A percentile compares a stretch with the other conserved stretches of the same genome.
These are phyloP conservation scores for Termitomyces sp. DNA, from an alignment of 768 basidiomycete species.

Conservation along the genomic window DNA sequence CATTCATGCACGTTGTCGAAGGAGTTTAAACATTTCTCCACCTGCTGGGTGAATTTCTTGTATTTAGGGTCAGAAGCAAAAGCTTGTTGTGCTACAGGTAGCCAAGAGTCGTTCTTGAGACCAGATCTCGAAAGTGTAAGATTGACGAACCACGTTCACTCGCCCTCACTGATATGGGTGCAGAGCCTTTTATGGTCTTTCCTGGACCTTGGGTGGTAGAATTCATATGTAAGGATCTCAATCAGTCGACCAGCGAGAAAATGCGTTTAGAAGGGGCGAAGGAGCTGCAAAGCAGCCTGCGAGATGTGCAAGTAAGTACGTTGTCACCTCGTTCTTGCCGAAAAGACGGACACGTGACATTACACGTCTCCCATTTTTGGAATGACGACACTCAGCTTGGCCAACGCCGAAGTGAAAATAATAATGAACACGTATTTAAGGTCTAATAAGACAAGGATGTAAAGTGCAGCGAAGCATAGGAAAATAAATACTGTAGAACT, in stretches of 20 bases:
- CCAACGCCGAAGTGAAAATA: not conserved
- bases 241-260: slow-evolving; percentile 15
- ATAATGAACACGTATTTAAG: not conserved
- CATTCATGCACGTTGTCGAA: slow-evolving; percentile 98
- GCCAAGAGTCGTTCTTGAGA: not conserved
- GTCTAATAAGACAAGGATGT: not conserved
- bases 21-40: slow-evolving; percentile 87
- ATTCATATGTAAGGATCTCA: slow-evolving; percentile 5
- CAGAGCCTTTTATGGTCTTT: slow-evolving; percentile 28
- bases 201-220: slow-evolving; percentile 26
- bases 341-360: slow-evolving; percentile 11
- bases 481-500: not conserved
- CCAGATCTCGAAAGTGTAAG: not conserved
- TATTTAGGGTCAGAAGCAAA: slow-evolving; percentile 85
- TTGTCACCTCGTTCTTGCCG: not conserved
- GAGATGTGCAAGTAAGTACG: not conserved
- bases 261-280: slow-evolving; percentile 5
- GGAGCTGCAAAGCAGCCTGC: slow-evolving; percentile 6
- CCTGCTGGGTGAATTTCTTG: slow-evolving; percentile 88
- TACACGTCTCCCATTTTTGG: slow-evolving; percentile 5
- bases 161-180: slow-evolving; percentile 35
- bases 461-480: not conserved
- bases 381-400: not conserved
- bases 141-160: slow-evolving; percentile 45
- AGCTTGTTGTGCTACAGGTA: slow-evolving; percentile 46